Conservation (phyloP, 257 asterid genomes). For the Solanum pinnatisectum region DNA sequence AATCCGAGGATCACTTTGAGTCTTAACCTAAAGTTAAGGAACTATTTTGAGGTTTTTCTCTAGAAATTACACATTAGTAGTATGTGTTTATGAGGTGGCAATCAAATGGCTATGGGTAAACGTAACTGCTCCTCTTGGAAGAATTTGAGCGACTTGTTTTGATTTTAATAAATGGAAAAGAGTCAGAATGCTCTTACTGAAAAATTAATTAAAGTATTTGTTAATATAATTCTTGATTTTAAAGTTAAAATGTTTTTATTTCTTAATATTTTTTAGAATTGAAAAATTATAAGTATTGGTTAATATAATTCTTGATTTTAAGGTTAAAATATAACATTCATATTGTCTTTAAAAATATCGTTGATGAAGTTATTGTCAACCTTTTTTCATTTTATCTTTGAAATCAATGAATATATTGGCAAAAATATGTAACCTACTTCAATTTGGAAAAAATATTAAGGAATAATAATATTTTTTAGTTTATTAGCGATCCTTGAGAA, state of each 20-base stretch:
- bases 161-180: not conserved
- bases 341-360: too few species aligned
- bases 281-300: not conserved
- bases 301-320: too few species aligned
- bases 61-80: not conserved
- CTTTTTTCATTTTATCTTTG: too few species aligned
- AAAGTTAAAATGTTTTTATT: too few species aligned
- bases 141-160: not conserved
- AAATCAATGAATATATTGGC: not conserved
- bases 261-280: not conserved
- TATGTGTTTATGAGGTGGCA: not conserved
- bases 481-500: not conserved
- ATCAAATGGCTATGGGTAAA: not conserved
- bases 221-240: not conserved
- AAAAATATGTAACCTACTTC: not conserved
- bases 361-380: not conserved
- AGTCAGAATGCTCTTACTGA: not conserved
- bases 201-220: too few species aligned
- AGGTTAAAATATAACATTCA: not conserved
- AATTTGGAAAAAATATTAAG: not conserved
- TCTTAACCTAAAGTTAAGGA: not conserved
- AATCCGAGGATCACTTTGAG: not conserved
- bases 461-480: not conserved
- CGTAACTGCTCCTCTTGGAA: not conserved
- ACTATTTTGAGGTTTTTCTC: too few species aligned